These are phyloP conservation scores for Pleurotus tuber-regium DNA, from an alignment of 768 basidiomycete species.

Conservation along the genomic window DNA sequence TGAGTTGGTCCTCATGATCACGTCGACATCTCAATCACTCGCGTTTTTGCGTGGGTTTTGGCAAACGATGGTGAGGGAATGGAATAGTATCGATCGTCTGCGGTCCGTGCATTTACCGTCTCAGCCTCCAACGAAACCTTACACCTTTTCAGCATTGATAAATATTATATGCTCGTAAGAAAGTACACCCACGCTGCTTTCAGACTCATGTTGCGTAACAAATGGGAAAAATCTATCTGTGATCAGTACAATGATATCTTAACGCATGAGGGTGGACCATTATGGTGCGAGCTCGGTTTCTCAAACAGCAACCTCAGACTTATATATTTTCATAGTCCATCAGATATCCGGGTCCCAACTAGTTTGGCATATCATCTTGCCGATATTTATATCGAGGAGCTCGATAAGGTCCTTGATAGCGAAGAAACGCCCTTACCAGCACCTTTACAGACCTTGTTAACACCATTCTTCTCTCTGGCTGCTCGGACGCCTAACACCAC, in stretches of 20 bases:
- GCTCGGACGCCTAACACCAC: constrained; percentile 62
- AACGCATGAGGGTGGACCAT: constrained; percentile 64
- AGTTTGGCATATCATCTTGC: constrained; percentile 83
- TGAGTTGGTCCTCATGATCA: constrained; percentile 72
- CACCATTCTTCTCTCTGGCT: constrained; percentile 72
- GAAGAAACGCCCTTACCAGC: constrained; percentile 30
- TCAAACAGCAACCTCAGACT: neutral
- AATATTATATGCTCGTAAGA: constrained; percentile 94
- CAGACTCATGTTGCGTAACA: constrained; percentile 63
- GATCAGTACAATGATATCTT: constrained; percentile 71
- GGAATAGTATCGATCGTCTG: constrained; percentile 88
- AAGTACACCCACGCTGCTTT: constrained; percentile 87
- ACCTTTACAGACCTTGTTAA: constrained; percentile 45
- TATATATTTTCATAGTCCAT: constrained; percentile 41
- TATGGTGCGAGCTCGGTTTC: constrained; percentile 55
- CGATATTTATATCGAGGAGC: constrained; percentile 88
- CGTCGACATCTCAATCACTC: constrained; percentile 54
- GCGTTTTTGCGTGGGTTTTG: constrained; percentile 88
- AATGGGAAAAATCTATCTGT: constrained; percentile 62
- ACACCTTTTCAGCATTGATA: constrained; percentile 72
- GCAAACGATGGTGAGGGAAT: constrained; percentile 87
- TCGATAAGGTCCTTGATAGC: constrained; percentile 60
- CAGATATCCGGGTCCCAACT: constrained; percentile 69
- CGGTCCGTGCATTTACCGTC: constrained; percentile 48
- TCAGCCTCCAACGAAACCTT: constrained; percentile 12